Evolutionary conservation across 2,329 filamentous ascomycete species (phyloP).

Genomic region (Triangularia verruculosa): DNA sequence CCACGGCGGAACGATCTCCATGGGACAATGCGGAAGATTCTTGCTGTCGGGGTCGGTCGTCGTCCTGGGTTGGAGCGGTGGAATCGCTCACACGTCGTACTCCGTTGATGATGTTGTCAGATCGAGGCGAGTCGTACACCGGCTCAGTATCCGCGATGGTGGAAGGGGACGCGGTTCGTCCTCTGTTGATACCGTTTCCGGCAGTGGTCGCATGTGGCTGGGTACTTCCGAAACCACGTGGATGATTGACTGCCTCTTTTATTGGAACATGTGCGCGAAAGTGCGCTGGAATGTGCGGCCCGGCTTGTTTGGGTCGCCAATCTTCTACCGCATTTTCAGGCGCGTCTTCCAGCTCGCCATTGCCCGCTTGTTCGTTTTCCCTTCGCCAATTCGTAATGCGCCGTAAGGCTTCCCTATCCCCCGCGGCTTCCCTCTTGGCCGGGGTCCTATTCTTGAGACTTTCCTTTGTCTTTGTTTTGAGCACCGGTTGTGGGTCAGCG

Average conservation of each 20-base stretch:
- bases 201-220: constrained; percentile 2
- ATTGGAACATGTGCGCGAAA: constrained; percentile 11
- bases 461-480: neutral
- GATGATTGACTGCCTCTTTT: neutral
- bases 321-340: neutral
- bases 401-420: neutral
- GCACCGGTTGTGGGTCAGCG: neutral
- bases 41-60: constrained; percentile 4
- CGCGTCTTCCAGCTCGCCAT: constrained; percentile 1
- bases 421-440: neutral
- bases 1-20: constrained; percentile 21
- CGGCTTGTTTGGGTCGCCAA: neutral
- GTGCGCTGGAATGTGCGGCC: constrained; percentile 5
- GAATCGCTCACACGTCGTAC: constrained; percentile 29
- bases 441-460: neutral
- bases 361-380: constrained; percentile 3
- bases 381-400: constrained; percentile 5
- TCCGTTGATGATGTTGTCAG: constrained; percentile 17
- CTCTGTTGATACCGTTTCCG: constrained; percentile 18
- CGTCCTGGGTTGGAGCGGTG: constrained; percentile 25
- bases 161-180: constrained; percentile 14
- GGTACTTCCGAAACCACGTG: neutral
- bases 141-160: constrained; percentile 19
- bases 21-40: constrained; percentile 12
- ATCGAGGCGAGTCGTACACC: constrained; percentile 33